phyloP scores from a whole-genome alignment of 2,329 filamentous ascomycete species.

The Calcarisporium arbuscula region DNA sequence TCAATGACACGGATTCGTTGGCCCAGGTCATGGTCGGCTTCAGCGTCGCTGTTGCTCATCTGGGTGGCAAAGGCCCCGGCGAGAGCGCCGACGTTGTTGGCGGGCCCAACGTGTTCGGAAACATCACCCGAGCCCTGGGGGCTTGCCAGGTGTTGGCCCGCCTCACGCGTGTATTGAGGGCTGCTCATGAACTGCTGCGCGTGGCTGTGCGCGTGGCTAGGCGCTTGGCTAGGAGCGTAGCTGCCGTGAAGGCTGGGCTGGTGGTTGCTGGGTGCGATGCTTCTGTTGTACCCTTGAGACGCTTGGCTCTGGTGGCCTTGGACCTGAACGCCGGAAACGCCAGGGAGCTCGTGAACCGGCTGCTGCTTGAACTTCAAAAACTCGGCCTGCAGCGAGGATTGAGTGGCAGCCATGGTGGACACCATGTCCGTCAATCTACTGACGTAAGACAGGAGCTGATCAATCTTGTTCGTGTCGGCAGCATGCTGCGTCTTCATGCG shows the following conservation, averaged over 20 bases:
- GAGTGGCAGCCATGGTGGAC: constrained; percentile 60
- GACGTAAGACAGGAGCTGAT: constrained; percentile 63
- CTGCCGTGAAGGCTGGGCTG: constrained; percentile 25
- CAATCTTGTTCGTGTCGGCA: constrained; percentile 58
- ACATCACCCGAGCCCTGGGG: constrained; percentile 25
- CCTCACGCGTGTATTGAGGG: constrained; percentile 29
- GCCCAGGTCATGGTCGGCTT: constrained; percentile 44
- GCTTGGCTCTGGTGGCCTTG: constrained; percentile 15
- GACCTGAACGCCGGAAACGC: constrained; percentile 12
- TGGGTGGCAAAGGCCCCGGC: constrained; percentile 29
- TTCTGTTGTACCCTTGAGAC: constrained; percentile 22
- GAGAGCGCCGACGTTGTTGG: constrained; percentile 25
- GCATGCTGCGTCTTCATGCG: constrained; percentile 44
- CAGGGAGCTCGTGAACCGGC: constrained; percentile 36
- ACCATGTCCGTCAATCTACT: constrained; percentile 62
- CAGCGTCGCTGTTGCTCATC: constrained; percentile 27
- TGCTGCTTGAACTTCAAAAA: constrained; percentile 52
- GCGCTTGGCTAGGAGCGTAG: constrained; percentile 25
- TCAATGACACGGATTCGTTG: constrained; percentile 54
- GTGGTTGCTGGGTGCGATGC: constrained; percentile 16
- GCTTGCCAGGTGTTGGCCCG: constrained; percentile 23
- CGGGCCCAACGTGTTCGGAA: constrained; percentile 26
- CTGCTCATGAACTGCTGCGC: constrained; percentile 26
- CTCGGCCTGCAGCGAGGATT: constrained; percentile 62
- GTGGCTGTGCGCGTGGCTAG: constrained; percentile 17